phyloP scores from a whole-genome alignment of 2,329 filamentous ascomycete genomes.

The Fusarium cyanostomum region DNA sequence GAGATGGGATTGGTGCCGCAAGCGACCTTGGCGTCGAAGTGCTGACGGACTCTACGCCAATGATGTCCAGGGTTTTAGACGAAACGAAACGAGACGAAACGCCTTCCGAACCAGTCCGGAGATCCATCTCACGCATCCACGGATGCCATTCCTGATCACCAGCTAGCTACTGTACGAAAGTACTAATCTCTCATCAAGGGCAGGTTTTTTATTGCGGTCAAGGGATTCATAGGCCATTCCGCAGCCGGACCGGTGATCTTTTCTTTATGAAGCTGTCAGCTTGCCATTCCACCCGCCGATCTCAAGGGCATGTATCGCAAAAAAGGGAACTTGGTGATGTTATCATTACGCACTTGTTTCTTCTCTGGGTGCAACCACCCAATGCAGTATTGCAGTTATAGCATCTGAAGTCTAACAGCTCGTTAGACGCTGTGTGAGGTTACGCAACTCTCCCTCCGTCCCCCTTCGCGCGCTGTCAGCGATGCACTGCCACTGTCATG shows the following conservation, averaged over 20 bases:
- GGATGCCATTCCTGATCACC: background rate
- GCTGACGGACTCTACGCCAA: slow-evolving; percentile 17
- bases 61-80: slow-evolving; percentile 3
- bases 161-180: background rate
- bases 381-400: background rate
- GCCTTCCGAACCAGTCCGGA: background rate
- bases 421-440: slow-evolving; percentile 28
- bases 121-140: background rate
- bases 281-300: slow-evolving; percentile 1
- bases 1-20: slow-evolving; percentile 25
- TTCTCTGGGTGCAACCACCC: slow-evolving; percentile 11
- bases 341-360: slow-evolving; percentile 26
- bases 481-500: slow-evolving; percentile 5
- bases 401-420: slow-evolving; percentile 7
- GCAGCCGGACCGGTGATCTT: background rate
- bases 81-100: slow-evolving; percentile 36
- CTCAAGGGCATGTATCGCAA: slow-evolving; percentile 2
- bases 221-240: background rate
- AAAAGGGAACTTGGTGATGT: slow-evolving; percentile 14
- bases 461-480: slow-evolving; percentile 21
- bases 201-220: background rate
- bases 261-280: background rate
- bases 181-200: background rate
- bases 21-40: slow-evolving; percentile 33
- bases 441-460: slow-evolving; percentile 8